These are phyloP conservation scores for Amaranthus cruentus DNA, from an alignment of 148 eudicot species.

Conservation along the genomic window DNA sequence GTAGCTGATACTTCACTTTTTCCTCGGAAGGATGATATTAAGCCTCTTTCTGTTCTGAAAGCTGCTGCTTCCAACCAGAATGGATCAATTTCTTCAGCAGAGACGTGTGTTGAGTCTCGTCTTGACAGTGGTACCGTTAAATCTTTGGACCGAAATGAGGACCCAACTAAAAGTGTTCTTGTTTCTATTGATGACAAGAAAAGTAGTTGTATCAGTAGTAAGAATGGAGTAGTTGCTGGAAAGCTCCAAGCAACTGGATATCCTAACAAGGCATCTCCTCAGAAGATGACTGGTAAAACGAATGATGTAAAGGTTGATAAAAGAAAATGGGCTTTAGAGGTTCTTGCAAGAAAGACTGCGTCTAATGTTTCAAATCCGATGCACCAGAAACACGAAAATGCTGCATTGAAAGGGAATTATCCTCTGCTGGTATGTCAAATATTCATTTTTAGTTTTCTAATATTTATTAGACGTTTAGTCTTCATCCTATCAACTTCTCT, in stretches of 20 bases:
- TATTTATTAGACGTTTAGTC: background rate
- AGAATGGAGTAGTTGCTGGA: constrained; percentile 31
- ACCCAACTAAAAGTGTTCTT: constrained; percentile 21
- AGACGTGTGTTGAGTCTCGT: constrained; percentile 23
- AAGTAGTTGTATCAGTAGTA: constrained; percentile 23
- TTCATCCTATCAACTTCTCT: constrained; percentile 13
- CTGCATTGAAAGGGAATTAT: constrained; percentile 60
- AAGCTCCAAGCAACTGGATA: constrained; percentile 27
- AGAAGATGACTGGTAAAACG: constrained; percentile 35
- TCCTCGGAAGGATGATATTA: constrained; percentile 73
- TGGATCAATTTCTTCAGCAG: constrained; percentile 23
- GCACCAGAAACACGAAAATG: constrained; percentile 51
- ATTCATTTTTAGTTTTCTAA: constrained; percentile 16
- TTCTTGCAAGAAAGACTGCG: constrained; percentile 82
- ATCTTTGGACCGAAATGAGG: constrained; percentile 21
- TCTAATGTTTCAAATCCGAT: constrained; percentile 29
- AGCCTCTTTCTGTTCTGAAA: constrained; percentile 64
- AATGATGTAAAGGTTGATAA: constrained; percentile 49
- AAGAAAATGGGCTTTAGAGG: constrained; percentile 87
- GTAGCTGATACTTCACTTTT: constrained; percentile 88
- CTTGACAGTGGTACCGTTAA: constrained; percentile 20
- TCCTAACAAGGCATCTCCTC: constrained; percentile 28
- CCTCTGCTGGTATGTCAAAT: constrained; percentile 61
- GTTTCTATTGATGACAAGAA: constrained; percentile 27
- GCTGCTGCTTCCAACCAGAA: constrained; percentile 33